Conservation (phyloP, 176 grass and related monocot species). For the Musa beccarii region DNA sequence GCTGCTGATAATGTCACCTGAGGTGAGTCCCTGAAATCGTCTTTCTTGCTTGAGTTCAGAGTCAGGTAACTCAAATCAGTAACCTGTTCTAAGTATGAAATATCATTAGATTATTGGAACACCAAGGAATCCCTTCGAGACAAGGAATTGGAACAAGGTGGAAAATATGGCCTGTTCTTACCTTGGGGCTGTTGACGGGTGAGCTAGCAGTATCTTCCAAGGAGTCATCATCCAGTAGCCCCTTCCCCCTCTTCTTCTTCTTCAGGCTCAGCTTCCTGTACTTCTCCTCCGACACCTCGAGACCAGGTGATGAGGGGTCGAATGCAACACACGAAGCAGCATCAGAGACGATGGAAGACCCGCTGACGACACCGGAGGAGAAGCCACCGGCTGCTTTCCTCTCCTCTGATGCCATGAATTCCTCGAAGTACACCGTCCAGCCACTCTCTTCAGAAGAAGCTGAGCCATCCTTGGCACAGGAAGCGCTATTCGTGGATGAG, state of each 20-base stretch:
- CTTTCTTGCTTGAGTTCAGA: neutral
- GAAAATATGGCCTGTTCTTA: slow-evolving; percentile 1
- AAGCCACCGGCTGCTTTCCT: slow-evolving; percentile 29
- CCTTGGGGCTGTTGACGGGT: slow-evolving; percentile 92
- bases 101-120: neutral
- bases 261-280: slow-evolving; percentile 52
- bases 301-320: slow-evolving; percentile 3
- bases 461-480: slow-evolving; percentile 22
- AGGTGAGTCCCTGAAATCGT: neutral
- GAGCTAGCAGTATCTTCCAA: slow-evolving; percentile 94
- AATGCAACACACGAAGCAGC: slow-evolving; percentile 37
- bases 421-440: slow-evolving; percentile 77
- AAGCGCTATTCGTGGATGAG: slow-evolving; percentile 30
- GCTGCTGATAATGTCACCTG: neutral
- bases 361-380: slow-evolving; percentile 12
- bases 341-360: slow-evolving; percentile 55
- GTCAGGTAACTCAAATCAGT: neutral
- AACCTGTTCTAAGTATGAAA: neutral
- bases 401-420: slow-evolving; percentile 63
- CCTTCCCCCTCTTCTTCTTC: slow-evolving; percentile 14
- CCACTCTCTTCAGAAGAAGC: slow-evolving; percentile 55
- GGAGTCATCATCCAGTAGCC: slow-evolving; percentile 47
- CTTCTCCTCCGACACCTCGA: slow-evolving; percentile 4
- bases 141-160: too few species aligned
- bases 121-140: neutral